Percentiles rank a stretch among this genome's conserved stretches.
These are phyloP conservation scores for Cynara cardunculus DNA, from an alignment of 129 eudicot species.

Conservation along the genomic window DNA sequence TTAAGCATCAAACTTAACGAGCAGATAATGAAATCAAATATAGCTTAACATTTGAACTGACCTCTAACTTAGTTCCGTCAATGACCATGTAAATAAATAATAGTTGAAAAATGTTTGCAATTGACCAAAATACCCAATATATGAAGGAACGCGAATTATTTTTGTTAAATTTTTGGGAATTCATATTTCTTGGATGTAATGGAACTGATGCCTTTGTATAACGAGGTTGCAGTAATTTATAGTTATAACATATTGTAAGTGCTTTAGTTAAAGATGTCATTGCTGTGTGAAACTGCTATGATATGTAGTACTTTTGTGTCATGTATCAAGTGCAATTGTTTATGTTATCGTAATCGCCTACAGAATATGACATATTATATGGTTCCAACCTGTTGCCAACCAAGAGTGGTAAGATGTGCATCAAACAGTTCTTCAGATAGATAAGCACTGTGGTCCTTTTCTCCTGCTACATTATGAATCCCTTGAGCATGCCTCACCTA, in stretches of 20 bases:
- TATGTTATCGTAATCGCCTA: not conserved
- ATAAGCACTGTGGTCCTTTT: conserved; percentile 63
- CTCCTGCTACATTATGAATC: conserved; percentile 93
- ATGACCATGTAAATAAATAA: not conserved
- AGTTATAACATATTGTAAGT: not conserved
- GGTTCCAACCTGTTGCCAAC: conserved; percentile 86
- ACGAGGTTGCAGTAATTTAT: not conserved
- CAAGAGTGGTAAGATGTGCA: conserved; percentile 90
- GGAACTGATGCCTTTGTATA: not conserved
- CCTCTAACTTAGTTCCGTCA: not conserved
- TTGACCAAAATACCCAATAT: not conserved
- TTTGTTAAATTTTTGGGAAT: not conserved
- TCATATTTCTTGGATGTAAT: not conserved
- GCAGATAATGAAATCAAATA: not conserved
- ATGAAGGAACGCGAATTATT: not conserved
- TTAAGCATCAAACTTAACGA: not conserved
- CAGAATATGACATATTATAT: not conserved
- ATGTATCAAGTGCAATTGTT: not conserved
- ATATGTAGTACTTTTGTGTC: not conserved
- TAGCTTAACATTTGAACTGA: not conserved
- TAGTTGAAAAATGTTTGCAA: not conserved
- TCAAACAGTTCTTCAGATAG: conserved; percentile 67
- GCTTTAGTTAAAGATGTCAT: not conserved
- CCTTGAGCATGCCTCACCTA: conserved; percentile 99
- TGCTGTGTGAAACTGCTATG: not conserved